Evolutionary conservation across 2,329 filamentous ascomycete species (phyloP), one percentile per base, ranked within the genome.

Genomic region (Cucurbitaria berberidis): DNA sequence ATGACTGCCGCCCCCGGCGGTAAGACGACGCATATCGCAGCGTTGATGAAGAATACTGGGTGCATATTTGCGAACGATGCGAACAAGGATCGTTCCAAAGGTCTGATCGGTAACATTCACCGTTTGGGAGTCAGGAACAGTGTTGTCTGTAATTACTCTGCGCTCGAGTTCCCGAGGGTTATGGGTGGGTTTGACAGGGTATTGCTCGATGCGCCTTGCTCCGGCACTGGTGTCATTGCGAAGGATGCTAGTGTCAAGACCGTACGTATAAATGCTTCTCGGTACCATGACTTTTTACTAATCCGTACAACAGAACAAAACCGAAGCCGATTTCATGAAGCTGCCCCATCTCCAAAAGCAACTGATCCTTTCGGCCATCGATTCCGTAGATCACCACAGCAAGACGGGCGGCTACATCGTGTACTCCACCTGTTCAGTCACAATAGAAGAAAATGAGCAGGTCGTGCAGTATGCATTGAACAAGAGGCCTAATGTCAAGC

Each of bases 191-290:
- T 99, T 59, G 95, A 99, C 76, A 86, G 95, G 59, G 91, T 99
- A 5, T 80, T 98, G 40, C 89, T 98, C 53, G 93, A 99, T 78
- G 93, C 92, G 1, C 95, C 95, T 4, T 98, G 95, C 80, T 96
- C 93, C 3, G 93, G 95, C 64, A 99, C 95, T 0, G 95, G 95
- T 68, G 95, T 99, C 70, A 99, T 99, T 63, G 89, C 92, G 59
- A 99, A 99, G 80, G 95, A 99, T 77, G 86, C 93, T 27, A 91
- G 89, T 61, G 92, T 99, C 65, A 99, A 99, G 84, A 98, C 93
- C 21, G 54, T 57, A 53, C 29, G 54, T 46, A 24, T 3, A 21
- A 3, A 34, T 4, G n/a, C 8, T 19, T 19, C 8, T 0, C 5
- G 11, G 3, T 22, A 2, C 8, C 9, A 19, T 16, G n/a, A n/a